Evolutionary conservation across 352 stramenopile species (phyloP).

Genomic region (Blastocystis sp.): DNA sequence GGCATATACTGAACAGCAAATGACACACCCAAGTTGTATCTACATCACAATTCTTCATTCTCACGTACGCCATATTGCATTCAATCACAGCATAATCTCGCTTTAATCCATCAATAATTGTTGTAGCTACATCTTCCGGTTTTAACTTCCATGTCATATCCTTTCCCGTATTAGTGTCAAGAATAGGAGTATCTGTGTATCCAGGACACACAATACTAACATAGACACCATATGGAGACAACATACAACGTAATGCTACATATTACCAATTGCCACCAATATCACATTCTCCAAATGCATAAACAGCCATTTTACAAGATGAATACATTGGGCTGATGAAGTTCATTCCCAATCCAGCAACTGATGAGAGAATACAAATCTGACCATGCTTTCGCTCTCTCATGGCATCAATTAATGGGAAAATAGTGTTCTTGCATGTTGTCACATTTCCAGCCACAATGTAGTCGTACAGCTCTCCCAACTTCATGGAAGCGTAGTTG

Average conservation of each 20-base stretch:
- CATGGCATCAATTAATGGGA: constrained; percentile 48
- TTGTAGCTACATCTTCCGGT: constrained; percentile 3
- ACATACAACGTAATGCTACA: constrained; percentile 4
- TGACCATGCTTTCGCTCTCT: constrained; percentile 50
- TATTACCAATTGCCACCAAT: neutral
- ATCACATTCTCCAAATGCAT: constrained; percentile 34
- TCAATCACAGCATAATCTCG: constrained; percentile 51
- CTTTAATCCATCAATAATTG: constrained; percentile 30
- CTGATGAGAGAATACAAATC: constrained; percentile 58
- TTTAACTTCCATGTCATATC: neutral
- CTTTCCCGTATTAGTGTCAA: constrained; percentile 43
- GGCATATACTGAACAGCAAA: constrained; percentile 18
- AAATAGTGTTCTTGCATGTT: constrained; percentile 29
- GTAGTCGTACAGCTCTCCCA: constrained; percentile 42
- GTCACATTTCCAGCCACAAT: constrained; percentile 25
- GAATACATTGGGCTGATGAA: constrained; percentile 55
- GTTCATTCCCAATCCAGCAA: constrained; percentile 60
- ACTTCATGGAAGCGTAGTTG: neutral
- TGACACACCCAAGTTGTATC: constrained; percentile 6
- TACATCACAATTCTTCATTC: neutral
- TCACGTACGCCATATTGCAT: constrained; percentile 25
- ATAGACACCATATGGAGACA: constrained; percentile 49
- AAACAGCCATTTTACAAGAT: constrained; percentile 43
- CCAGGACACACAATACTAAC: constrained; percentile 59
- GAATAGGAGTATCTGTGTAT: constrained; percentile 41